Conservation (phyloP, 208 protist genomes). For the Herpetomonas tarakana region DNA sequence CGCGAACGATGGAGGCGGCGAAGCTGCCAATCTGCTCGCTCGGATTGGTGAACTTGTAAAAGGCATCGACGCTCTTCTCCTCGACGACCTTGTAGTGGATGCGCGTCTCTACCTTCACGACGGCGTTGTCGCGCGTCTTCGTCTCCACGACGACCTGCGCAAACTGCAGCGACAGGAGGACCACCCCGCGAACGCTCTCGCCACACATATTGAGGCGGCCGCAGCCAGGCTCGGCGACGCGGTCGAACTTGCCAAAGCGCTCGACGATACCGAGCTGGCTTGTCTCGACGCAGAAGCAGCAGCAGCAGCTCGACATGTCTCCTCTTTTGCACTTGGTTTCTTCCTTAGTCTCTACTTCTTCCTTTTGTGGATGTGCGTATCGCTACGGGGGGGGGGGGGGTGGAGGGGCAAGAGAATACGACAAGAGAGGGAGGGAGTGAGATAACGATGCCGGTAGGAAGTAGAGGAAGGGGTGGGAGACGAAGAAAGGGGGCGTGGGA, state of each 20-base stretch:
- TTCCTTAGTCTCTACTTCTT: too few relatives aligned
- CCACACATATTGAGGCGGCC: constrained; percentile 49
- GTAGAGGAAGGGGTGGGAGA: too few relatives aligned
- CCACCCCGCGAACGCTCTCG: constrained; percentile 32
- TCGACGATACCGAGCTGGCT: constrained; percentile 60
- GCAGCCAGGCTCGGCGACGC: constrained; percentile 43
- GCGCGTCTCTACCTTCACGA: constrained; percentile 43
- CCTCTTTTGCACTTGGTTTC: neutral
- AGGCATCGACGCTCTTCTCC: constrained; percentile 37
- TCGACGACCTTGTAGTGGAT: constrained; percentile 60
- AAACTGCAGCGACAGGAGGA: constrained; percentile 47
- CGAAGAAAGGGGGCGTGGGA: too few relatives aligned
- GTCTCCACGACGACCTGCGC: constrained; percentile 51
- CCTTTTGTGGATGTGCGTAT: too few relatives aligned
- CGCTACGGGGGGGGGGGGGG: too few relatives aligned
- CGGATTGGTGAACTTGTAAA: constrained; percentile 71
- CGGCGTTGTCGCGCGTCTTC: constrained; percentile 82
- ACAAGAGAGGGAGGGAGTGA: too few relatives aligned
- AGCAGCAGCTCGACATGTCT: constrained; percentile 20
- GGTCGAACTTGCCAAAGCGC: constrained; percentile 59
- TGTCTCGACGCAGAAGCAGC: constrained; percentile 58
- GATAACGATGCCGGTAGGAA: too few relatives aligned
- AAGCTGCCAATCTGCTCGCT: constrained; percentile 70
- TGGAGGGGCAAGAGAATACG: too few relatives aligned
- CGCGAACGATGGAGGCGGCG: constrained; percentile 58